Percentiles rank a stretch among this genome's conserved stretches.
phyloP scores from a whole-genome alignment of 1,139 yeast genomes.

The Yamadazyma blattariae region DNA sequence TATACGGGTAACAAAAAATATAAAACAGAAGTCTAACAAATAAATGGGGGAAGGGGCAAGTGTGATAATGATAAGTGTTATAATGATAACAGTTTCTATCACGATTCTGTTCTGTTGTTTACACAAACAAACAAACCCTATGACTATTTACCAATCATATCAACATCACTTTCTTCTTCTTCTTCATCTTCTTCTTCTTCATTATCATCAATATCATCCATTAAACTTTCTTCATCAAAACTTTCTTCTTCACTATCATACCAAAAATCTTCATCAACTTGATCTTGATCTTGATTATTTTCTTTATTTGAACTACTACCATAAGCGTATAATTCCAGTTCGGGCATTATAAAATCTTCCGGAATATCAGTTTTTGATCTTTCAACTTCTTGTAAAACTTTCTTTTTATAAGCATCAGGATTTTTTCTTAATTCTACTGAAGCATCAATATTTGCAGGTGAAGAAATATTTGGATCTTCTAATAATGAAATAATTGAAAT shows the following conservation, averaged over 20 bases:
- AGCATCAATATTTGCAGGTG: constrained; percentile 97
- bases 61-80: too few relatives aligned
- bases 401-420: constrained; percentile 73
- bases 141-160: constrained; percentile 31
- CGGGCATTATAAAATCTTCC: constrained; percentile 79
- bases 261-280: constrained; percentile 85
- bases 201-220: constrained; percentile 53
- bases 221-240: constrained; percentile 53
- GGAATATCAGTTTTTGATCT: constrained; percentile 85
- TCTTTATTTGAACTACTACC: constrained; percentile 40
- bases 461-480: constrained; percentile 88
- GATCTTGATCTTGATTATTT: constrained; percentile 54
- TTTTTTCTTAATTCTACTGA: constrained; percentile 87
- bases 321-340: constrained; percentile 57
- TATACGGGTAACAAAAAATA: too few relatives aligned
- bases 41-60: too few relatives aligned
- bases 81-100: too few relatives aligned
- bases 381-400: constrained; percentile 80
- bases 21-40: too few relatives aligned
- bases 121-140: too few relatives aligned
- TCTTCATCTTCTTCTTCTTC: constrained; percentile 58
- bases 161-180: constrained; percentile 46
- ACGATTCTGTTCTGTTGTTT: too few relatives aligned
- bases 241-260: constrained; percentile 64
- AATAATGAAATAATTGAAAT: constrained; percentile 85